Conservation (phyloP, 2,329 filamentous ascomycete genomes). For the Trichoderma simmonsii region DNA sequence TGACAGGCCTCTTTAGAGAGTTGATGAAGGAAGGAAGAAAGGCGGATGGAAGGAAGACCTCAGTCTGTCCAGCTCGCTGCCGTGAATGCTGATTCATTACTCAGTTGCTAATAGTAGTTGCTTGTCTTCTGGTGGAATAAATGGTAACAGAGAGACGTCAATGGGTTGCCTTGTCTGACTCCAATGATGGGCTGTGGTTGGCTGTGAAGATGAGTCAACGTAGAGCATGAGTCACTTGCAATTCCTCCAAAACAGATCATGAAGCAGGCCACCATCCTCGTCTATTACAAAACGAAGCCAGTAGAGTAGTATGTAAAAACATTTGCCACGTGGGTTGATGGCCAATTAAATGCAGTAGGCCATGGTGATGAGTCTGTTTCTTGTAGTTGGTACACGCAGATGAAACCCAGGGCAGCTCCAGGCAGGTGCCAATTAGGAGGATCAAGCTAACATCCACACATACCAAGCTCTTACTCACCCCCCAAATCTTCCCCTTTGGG, state of each 20-base stretch:
- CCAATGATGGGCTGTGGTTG: background rate
- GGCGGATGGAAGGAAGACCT: background rate
- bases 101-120: background rate
- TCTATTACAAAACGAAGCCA: background rate
- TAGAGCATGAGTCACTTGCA: background rate
- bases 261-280: background rate
- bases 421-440: background rate
- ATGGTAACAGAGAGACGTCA: background rate
- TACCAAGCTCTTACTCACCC: background rate
- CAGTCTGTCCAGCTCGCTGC: background rate
- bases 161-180: background rate
- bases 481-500: background rate
- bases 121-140: background rate
- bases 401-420: background rate
- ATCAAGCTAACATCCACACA: background rate
- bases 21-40: background rate
- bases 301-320: background rate
- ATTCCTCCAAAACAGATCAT: background rate
- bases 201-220: background rate
- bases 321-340: background rate
- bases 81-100: background rate
- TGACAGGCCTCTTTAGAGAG: background rate
- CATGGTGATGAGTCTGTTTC: background rate
- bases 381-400: background rate
- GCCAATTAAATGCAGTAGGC: background rate